Conservation (phyloP, 768 basidiomycete genomes). For the Phanerochaete sordida region DNA sequence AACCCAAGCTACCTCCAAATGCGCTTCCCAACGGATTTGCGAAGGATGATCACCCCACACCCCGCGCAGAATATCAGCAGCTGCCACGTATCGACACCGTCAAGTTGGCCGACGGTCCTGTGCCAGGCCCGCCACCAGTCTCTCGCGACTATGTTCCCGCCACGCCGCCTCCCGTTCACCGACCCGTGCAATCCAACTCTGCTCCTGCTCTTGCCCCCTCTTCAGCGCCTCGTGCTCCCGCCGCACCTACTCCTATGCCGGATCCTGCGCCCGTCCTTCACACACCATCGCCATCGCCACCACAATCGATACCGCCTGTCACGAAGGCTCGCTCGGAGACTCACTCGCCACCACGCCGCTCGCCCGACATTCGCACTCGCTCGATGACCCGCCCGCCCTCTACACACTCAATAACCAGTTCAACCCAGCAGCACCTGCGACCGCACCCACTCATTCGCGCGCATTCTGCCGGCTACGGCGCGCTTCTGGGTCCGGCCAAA, state of each 20-base stretch:
- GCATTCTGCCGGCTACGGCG: slow-evolving; percentile 52
- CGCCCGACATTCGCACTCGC: slow-evolving; percentile 36
- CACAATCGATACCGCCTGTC: slow-evolving; percentile 12
- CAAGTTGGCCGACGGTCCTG: slow-evolving; percentile 7
- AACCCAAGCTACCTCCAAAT: slow-evolving; percentile 10
- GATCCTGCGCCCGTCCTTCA: not conserved
- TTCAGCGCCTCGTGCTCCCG: not conserved
- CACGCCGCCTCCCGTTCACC: not conserved
- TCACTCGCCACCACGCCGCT: slow-evolving; percentile 36
- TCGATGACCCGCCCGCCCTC: slow-evolving; percentile 59
- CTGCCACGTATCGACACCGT: slow-evolving; percentile 22
- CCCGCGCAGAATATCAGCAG: slow-evolving; percentile 23
- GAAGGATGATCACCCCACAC: slow-evolving; percentile 24
- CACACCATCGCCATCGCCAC: slow-evolving; percentile 4
- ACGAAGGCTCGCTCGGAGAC: slow-evolving; percentile 34
- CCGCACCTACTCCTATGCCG: not conserved
- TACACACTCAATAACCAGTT: slow-evolving; percentile 47
- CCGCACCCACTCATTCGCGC: slow-evolving; percentile 80
- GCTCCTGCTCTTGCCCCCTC: not conserved
- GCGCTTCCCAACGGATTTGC: slow-evolving; percentile 14
- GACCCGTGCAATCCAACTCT: not conserved
- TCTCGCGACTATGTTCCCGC: slow-evolving; percentile 16
- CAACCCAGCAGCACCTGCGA: slow-evolving; percentile 39
- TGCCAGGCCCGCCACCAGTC: slow-evolving; percentile 2
- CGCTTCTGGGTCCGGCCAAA: slow-evolving; percentile 30